These are phyloP conservation scores for Shiraia bambusicola DNA, from an alignment of 2,329 filamentous ascomycete genomes.

Conservation along the genomic window DNA sequence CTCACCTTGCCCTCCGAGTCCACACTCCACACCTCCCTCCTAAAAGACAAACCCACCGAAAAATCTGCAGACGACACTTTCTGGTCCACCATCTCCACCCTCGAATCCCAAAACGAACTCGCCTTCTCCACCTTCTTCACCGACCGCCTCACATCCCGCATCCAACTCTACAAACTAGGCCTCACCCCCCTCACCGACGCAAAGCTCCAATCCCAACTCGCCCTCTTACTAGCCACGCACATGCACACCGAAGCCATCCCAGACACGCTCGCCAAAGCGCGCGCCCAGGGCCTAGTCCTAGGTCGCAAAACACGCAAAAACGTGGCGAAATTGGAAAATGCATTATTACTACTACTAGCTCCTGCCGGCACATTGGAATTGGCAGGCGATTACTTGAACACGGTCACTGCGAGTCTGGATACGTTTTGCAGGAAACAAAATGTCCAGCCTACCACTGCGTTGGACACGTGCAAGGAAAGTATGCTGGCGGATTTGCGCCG, in stretches of 20 bases:
- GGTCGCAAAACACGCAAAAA: constrained; percentile 38
- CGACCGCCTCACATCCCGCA: constrained; percentile 30
- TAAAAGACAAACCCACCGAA: constrained; percentile 21
- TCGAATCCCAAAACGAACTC: constrained; percentile 33
- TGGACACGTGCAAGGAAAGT: too few species aligned
- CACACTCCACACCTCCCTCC: constrained; percentile 11
- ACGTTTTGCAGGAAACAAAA: constrained; percentile 1
- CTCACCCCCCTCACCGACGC: constrained; percentile 26
- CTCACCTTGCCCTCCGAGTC: constrained; percentile 18
- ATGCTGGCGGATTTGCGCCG: constrained; percentile 37
- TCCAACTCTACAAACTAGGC: constrained; percentile 29
- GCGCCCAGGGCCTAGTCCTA: constrained; percentile 31
- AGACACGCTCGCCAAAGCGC: constrained; percentile 34
- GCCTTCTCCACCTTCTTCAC: constrained; percentile 38
- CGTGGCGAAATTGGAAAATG: constrained; percentile 27
- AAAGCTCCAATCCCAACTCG: constrained; percentile 39
- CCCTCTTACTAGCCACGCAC: constrained; percentile 34
- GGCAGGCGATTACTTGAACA: too few species aligned
- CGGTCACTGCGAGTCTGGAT: too few species aligned
- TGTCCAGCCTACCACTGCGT: too few species aligned
- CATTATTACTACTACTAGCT: constrained; percentile 7
- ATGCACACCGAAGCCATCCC: constrained; percentile 38
- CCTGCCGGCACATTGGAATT: too few species aligned
- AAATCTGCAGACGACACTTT: constrained; percentile 27
- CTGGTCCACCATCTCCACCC: constrained; percentile 21